Evolutionary conservation across 768 basidiomycete genomes (phyloP).

Genomic region (Lyophyllum semitale): DNA sequence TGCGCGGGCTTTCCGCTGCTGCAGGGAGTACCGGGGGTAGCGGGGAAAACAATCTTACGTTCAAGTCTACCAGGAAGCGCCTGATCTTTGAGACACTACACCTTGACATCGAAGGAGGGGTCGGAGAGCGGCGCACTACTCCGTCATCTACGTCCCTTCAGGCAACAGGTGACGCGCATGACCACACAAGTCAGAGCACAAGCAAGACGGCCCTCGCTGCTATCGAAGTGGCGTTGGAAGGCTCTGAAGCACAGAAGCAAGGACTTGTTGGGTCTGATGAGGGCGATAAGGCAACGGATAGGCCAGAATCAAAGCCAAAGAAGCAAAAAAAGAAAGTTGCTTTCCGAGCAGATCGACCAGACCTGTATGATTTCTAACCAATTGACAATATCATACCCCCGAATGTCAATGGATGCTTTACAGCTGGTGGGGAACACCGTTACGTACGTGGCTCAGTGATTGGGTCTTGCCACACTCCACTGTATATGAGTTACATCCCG

Average conservation of each 20-base stretch:
- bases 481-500: too few relatives aligned
- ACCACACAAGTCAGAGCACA: constrained; percentile 2
- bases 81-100: constrained; percentile 91
- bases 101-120: constrained; percentile 84
- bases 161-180: constrained; percentile 13
- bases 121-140: constrained; percentile 71
- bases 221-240: constrained; percentile 48
- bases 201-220: constrained; percentile 30
- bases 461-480: too few relatives aligned
- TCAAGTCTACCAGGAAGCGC: constrained; percentile 87
- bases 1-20: constrained; percentile 76
- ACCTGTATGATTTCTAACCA: constrained; percentile 72
- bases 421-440: background rate
- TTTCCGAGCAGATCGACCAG: constrained; percentile 66
- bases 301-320: constrained; percentile 33
- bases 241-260: constrained; percentile 11
- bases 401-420: constrained; percentile 1
- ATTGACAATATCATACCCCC: background rate
- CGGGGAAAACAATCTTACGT: constrained; percentile 97
- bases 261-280: constrained; percentile 2
- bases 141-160: constrained; percentile 32
- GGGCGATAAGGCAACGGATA: constrained; percentile 13
- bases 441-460: too few relatives aligned
- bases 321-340: constrained; percentile 67
- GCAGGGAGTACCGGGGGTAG: constrained; percentile 54